Evolutionary conservation across 2,329 filamentous ascomycete species (phyloP).

Genomic region (Aspergillus cejpii): DNA sequence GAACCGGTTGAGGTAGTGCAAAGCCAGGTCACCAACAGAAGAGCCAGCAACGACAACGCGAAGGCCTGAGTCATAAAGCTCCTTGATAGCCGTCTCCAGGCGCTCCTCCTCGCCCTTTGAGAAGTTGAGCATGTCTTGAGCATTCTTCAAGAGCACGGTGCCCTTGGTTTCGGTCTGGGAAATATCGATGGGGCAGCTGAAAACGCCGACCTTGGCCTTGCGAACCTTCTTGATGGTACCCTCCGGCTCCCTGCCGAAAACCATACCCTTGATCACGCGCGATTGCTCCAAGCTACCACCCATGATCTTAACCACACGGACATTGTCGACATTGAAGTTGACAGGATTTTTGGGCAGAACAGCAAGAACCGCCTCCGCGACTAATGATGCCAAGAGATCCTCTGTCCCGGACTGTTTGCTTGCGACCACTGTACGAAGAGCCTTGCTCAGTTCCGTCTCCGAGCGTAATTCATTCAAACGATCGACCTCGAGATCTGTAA

Average conservation of each 20-base stretch:
- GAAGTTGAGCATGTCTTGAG: constrained; percentile 97
- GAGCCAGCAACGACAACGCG: constrained; percentile 87
- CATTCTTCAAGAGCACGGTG: constrained; percentile 91
- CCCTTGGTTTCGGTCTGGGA: constrained; percentile 98
- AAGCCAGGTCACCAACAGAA: constrained; percentile 88
- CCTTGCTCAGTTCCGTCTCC: constrained; percentile 82
- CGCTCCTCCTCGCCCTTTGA: constrained; percentile 93
- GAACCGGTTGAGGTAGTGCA: constrained; percentile 97
- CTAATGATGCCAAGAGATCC: constrained; percentile 76
- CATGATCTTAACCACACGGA: constrained; percentile 99
- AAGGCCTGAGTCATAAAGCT: constrained; percentile 87
- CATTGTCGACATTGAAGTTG: constrained; percentile 98
- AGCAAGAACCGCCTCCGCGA: constrained; percentile 74
- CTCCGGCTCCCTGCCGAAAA: constrained; percentile 93
- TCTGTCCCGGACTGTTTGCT: constrained; percentile 96
- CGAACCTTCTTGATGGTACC: constrained; percentile 81
- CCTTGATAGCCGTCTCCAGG: constrained; percentile 86
- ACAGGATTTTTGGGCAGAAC: constrained; percentile 91
- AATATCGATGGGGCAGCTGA: constrained; percentile 90
- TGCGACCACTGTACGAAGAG: constrained; percentile 87
- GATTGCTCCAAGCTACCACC: constrained; percentile 92
- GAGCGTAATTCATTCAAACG: constrained; percentile 78
- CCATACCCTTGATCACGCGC: constrained; percentile 94
- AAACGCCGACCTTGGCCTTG: constrained; percentile 94
- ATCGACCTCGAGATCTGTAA: constrained; percentile 72